phyloP scores from a whole-genome alignment of 2,329 filamentous ascomycete genomes.

The Fusarium liriodendri region DNA sequence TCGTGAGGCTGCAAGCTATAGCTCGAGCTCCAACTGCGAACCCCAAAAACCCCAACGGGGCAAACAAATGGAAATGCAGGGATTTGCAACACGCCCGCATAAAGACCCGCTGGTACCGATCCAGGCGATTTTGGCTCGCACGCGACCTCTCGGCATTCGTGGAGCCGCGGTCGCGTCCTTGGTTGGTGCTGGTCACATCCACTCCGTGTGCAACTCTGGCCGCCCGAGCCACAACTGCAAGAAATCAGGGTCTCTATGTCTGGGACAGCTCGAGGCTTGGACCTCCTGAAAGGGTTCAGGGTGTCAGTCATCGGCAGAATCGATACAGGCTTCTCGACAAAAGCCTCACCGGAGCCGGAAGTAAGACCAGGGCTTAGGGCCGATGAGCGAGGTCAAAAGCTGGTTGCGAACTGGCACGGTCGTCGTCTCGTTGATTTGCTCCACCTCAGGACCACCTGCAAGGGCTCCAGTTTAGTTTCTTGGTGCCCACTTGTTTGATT shows the following conservation, averaged over 20 bases:
- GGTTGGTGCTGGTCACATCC: conserved; percentile 6
- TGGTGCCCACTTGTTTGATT: conserved; percentile 38
- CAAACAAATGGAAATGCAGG: conserved; percentile 41
- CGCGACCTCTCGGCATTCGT: conserved; percentile 44
- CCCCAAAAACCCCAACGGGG: conserved; percentile 32
- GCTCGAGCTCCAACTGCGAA: conserved; percentile 18
- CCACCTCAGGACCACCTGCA: conserved; percentile 16
- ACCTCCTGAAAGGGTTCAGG: not conserved
- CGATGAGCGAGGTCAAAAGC: conserved; percentile 32
- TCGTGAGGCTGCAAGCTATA: conserved; percentile 16
- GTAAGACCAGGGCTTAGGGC: conserved; percentile 32
- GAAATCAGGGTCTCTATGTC: not conserved
- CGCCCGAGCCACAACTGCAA: conserved; percentile 3
- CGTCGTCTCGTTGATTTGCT: conserved; percentile 21
- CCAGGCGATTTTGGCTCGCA: conserved; percentile 42
- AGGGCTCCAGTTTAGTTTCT: conserved; percentile 23
- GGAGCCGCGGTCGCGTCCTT: conserved; percentile 13
- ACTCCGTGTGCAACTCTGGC: conserved; percentile 3
- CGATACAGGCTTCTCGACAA: conserved; percentile 14
- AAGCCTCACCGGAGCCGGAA: conserved; percentile 33
- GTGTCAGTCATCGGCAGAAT: not conserved
- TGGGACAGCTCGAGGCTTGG: not conserved
- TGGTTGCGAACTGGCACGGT: conserved; percentile 27
- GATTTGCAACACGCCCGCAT: conserved; percentile 37
- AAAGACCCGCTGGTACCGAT: conserved; percentile 41